Evolutionary conservation across 169 alveolate genomes (phyloP), one percentile per base, ranked within the genome.

Genomic region (Plasmodium billcollinsi): DNA sequence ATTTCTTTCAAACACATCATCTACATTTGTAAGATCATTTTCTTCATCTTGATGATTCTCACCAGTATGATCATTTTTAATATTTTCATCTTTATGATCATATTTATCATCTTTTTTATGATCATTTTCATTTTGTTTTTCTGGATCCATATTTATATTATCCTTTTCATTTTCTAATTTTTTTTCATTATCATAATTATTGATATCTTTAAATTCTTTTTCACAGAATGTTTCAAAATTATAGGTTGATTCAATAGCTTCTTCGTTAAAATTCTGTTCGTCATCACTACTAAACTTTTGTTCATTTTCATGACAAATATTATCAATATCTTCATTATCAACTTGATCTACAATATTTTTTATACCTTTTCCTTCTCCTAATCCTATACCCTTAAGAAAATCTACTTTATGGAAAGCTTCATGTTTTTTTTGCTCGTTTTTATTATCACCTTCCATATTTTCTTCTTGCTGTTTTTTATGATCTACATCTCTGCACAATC

Each of bases 141-240:
- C 85, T 26, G 86, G 92, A 24, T 86, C 75, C 67, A 91, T 86
- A 39, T 90, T 94, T 24, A 76, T 75, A 54, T 92, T 86, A 15
- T 94, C 94, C 39, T 93, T 76, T 43, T 94, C 93, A 29, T 73
- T 88, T 33, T 72, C 89, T 20, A 78, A 75, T 72, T 95, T 67
- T 39, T 89, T 92, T 50, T 96, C 94, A 20, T 88, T 89, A 49
- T 88, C 92, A 45, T 88, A 80, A 59, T 95, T 95, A 20, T 88
- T 66, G 18, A 91, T 93, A 21, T 72, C 58, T 3, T 93, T 73
- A 61, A 89, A 89, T 92, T 92, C 94, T 70, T 96, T 95, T 66
- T 91, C 94, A 21, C 95, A 92, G 39, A 92, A 90, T 74, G 93
- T 83, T 75, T 95, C 92, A 69, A 93, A 93, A 88, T 95, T 86